phyloP scores from a whole-genome alignment of 306 rosid species.

The Hippophae gyantsensis region DNA sequence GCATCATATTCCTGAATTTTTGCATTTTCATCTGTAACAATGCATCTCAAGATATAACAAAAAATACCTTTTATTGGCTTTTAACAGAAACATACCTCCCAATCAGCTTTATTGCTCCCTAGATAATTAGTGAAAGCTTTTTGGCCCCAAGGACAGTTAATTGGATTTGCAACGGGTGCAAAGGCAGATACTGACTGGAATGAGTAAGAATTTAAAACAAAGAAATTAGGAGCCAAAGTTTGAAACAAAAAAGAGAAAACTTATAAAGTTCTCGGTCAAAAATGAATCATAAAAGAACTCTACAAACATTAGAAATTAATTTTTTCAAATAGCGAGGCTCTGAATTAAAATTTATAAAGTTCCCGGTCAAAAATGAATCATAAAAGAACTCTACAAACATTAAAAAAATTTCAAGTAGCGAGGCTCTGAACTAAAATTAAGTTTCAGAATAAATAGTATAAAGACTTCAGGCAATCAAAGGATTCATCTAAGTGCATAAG shows the following conservation, averaged over 20 bases:
- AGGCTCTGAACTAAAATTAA: not conserved
- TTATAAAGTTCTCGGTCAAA: too few relatives aligned
- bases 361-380: not conserved
- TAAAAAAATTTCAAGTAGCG: too few relatives aligned
- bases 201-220: not conserved
- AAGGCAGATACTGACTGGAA: constrained; percentile 87
- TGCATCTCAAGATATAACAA: constrained; percentile 6
- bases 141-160: constrained; percentile 83
- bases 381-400: not conserved
- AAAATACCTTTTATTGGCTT: constrained; percentile 6
- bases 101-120: constrained; percentile 58
- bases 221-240: not conserved
- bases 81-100: constrained; percentile 56
- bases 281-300: not conserved
- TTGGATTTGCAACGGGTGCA: constrained; percentile 74
- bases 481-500: constrained; percentile 7
- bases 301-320: too few relatives aligned
- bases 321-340: too few relatives aligned
- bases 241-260: not conserved
- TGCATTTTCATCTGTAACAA: constrained; percentile 7
- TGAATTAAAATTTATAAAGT: too few relatives aligned
- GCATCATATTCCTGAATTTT: constrained; percentile 89
- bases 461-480: not conserved
- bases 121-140: constrained; percentile 90
- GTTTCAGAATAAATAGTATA: not conserved